Conservation (phyloP, 2,329 filamentous ascomycete genomes). For the Lasiodiplodia citricola region DNA sequence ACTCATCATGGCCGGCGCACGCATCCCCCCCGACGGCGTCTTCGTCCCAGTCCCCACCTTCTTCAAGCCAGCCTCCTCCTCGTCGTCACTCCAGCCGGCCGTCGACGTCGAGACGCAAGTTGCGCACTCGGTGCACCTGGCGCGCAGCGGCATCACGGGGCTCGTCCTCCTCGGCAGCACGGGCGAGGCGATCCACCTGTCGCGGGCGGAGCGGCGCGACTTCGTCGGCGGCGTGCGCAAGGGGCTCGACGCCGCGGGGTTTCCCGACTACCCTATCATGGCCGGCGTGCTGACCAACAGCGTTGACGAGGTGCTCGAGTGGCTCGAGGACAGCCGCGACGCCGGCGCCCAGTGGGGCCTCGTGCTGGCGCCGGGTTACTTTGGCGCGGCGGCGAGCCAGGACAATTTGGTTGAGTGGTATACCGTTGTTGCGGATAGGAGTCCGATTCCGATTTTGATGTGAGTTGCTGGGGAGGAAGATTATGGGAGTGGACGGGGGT, state of each 20-base stretch:
- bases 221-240: constrained; percentile 57
- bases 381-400: constrained; percentile 21
- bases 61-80: constrained; percentile 51
- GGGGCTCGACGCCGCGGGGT: constrained; percentile 59
- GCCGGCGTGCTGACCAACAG: constrained; percentile 63
- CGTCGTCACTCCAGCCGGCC: constrained; percentile 38
- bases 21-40: constrained; percentile 27
- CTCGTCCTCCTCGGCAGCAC: constrained; percentile 65
- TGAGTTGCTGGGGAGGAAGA: constrained; percentile 37
- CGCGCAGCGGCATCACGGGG: constrained; percentile 60
- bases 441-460: constrained; percentile 62
- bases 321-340: constrained; percentile 56
- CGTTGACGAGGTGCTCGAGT: constrained; percentile 61
- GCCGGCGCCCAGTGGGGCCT: constrained; percentile 63
- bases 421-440: constrained; percentile 60
- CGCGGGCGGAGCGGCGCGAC: constrained; percentile 56
- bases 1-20: neutral
- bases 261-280: constrained; percentile 61
- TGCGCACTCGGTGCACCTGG: constrained; percentile 62
- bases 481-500: neutral
- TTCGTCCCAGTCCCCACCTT: constrained; percentile 58
- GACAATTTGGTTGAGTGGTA: constrained; percentile 52
- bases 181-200: constrained; percentile 64
- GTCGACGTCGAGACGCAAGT: constrained; percentile 61
- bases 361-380: constrained; percentile 51